Evolutionary conservation across 176 grass and related monocot species (phyloP).

Genomic region (Miscanthus lutarioriparius): DNA sequence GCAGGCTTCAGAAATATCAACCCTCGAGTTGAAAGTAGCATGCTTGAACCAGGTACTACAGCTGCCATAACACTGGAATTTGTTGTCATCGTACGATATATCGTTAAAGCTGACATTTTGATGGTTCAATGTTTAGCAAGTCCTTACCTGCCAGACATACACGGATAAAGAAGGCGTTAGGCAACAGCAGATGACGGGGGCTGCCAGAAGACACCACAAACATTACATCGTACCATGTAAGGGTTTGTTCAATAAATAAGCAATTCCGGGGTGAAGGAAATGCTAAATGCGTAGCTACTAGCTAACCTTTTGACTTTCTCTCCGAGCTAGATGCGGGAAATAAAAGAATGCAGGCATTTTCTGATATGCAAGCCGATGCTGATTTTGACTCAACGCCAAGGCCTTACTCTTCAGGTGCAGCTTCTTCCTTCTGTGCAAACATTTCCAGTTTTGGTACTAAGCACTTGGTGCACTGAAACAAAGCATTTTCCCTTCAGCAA

Average conservation of each 20-base stretch:
- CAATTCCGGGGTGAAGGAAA: slow-evolving; percentile 7
- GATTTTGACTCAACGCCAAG: slow-evolving; percentile 53
- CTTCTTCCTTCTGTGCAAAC: slow-evolving; percentile 24
- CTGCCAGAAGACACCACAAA: slow-evolving; percentile 66
- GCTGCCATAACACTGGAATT: slow-evolving; percentile 14
- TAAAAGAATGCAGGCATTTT: slow-evolving; percentile 47
- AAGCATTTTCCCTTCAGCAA: slow-evolving; percentile 47
- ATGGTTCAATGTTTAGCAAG: slow-evolving; percentile 54
- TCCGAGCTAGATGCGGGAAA: slow-evolving; percentile 48
- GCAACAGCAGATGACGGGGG: slow-evolving; percentile 69
- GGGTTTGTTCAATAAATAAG: slow-evolving; percentile 19
- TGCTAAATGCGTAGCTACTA: not conserved
- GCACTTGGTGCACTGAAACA: slow-evolving; percentile 16
- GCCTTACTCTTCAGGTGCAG: slow-evolving; percentile 68
- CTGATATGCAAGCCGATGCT: slow-evolving; percentile 51
- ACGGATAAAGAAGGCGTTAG: slow-evolving; percentile 90
- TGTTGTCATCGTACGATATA: not conserved
- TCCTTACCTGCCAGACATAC: slow-evolving; percentile 81
- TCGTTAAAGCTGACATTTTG: slow-evolving; percentile 26
- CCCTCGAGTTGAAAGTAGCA: slow-evolving; percentile 74
- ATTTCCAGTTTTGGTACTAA: slow-evolving; percentile 31
- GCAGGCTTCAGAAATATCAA: slow-evolving; percentile 66
- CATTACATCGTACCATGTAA: slow-evolving; percentile 91
- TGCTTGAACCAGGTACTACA: slow-evolving; percentile 74
- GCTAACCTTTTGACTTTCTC: slow-evolving; percentile 37